Evolutionary conservation across 208 protist species (phyloP).

Genomic region (Acanthamoeba triangularis): DNA sequence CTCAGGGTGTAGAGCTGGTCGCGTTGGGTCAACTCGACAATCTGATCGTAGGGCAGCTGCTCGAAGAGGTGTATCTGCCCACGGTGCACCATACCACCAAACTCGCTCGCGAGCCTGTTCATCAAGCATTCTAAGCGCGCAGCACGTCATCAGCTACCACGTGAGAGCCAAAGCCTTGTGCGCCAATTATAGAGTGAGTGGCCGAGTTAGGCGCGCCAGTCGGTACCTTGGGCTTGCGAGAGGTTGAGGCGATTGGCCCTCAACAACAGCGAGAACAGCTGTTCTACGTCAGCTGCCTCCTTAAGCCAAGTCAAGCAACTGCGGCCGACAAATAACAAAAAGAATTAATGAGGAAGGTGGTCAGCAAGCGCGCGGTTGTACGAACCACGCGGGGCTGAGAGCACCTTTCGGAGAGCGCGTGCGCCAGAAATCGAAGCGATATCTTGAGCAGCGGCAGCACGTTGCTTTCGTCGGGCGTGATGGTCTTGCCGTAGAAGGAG

Average conservation of each 20-base stretch:
- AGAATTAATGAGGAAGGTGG: not conserved
- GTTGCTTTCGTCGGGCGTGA: not conserved
- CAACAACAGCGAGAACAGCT: slow-evolving; percentile 8
- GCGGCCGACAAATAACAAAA: not conserved
- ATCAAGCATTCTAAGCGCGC: not conserved
- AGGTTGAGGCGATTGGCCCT: not conserved
- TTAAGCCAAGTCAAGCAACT: slow-evolving; percentile 29
- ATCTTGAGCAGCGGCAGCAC: not conserved
- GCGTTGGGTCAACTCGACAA: not conserved
- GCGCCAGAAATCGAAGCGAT: not conserved
- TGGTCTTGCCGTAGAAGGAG: not conserved
- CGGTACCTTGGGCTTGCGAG: not conserved
- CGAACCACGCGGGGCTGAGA: too few species aligned
- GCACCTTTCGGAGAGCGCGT: not conserved
- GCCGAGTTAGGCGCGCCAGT: too few species aligned
- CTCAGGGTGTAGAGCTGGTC: not conserved
- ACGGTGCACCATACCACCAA: not conserved
- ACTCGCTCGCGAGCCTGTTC: not conserved
- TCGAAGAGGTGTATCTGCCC: not conserved
- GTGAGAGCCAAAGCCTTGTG: too few species aligned
- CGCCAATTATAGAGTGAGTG: not conserved
- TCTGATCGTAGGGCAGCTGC: not conserved
- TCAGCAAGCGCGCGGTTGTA: too few species aligned
- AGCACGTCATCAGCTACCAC: too few species aligned
- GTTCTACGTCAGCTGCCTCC: not conserved